phyloP scores from a whole-genome alignment of 306 rosid genomes.

The Fragaria nilgerrensis region DNA sequence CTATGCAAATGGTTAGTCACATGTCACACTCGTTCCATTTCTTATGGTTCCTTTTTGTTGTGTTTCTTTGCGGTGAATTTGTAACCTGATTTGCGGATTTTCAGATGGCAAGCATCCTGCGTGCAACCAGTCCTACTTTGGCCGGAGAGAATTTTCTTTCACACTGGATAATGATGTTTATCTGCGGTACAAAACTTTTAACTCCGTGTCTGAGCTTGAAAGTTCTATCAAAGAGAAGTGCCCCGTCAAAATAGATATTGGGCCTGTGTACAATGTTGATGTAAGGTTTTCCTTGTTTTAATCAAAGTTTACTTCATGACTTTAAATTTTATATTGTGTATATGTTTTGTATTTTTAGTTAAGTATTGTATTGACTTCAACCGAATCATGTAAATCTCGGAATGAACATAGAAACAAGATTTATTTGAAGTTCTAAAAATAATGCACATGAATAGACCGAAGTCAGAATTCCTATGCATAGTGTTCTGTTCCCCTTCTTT shows the following conservation, averaged over 20 bases:
- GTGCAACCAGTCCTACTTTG: conserved; percentile 63
- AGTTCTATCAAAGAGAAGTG: conserved; percentile 66
- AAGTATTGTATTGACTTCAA: neutral
- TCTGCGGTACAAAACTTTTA: conserved; percentile 72
- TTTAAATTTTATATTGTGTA: neutral
- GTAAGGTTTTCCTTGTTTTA: conserved; percentile 40
- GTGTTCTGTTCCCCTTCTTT: neutral
- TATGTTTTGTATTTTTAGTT: neutral
- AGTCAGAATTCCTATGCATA: neutral
- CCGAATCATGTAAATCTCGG: neutral
- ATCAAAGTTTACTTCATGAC: neutral
- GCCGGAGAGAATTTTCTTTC: conserved; percentile 81
- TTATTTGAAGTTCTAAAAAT: neutral
- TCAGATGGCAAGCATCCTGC: conserved; percentile 96
- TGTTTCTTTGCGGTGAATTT: neutral
- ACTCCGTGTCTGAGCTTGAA: conserved; percentile 57
- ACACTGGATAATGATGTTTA: conserved; percentile 70
- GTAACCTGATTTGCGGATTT: conserved; percentile 14
- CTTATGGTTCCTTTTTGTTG: neutral
- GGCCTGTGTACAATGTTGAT: conserved; percentile 81
- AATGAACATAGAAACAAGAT: neutral
- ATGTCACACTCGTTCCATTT: neutral
- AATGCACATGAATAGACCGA: neutral
- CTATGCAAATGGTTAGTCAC: conserved; percentile 70
- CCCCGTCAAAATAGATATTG: conserved; percentile 81